Evolutionary conservation across 352 stramenopile genomes (phyloP).

Genomic region (Phytophthora nicotianae): DNA sequence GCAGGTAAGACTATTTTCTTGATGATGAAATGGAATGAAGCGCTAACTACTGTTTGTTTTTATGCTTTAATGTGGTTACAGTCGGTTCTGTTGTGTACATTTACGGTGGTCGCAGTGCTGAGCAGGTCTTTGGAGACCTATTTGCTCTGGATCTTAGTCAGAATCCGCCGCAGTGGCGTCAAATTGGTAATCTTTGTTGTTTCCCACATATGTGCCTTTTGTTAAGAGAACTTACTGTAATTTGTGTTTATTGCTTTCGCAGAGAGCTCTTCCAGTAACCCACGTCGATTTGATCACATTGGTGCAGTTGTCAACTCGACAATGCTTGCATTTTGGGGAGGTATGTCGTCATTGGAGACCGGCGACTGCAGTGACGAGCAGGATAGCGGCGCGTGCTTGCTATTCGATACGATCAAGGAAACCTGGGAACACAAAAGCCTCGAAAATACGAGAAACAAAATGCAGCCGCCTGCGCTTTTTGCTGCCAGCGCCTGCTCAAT

Average conservation of each 20-base stretch:
- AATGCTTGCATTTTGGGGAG: conserved; percentile 67
- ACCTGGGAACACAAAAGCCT: conserved; percentile 50
- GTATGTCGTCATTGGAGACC: conserved; percentile 50
- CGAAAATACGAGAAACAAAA: conserved; percentile 38
- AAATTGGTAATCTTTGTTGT: conserved; percentile 43
- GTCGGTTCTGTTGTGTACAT: conserved; percentile 76
- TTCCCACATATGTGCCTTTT: not conserved
- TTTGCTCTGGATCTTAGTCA: conserved; percentile 63
- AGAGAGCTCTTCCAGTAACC: conserved; percentile 20
- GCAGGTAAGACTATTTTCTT: conserved; percentile 44
- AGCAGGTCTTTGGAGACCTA: conserved; percentile 74
- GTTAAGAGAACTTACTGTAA: not conserved
- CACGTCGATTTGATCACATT: conserved; percentile 66
- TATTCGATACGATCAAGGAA: conserved; percentile 61
- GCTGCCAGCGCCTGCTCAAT: conserved; percentile 52
- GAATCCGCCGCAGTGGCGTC: conserved; percentile 46
- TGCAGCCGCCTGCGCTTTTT: conserved; percentile 44
- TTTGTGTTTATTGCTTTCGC: conserved; percentile 3
- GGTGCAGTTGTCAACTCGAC: conserved; percentile 50
- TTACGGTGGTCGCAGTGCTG: conserved; percentile 68
- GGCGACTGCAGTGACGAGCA: conserved; percentile 30
- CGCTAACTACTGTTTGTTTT: conserved; percentile 9
- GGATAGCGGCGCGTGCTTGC: conserved; percentile 29
- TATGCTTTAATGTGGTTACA: conserved; percentile 19
- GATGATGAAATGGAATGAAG: not conserved